Base-by-base conservation (phyloP, 2,329 filamentous ascomycete genomes). In the Colletotrichum trifolii region DNA sequence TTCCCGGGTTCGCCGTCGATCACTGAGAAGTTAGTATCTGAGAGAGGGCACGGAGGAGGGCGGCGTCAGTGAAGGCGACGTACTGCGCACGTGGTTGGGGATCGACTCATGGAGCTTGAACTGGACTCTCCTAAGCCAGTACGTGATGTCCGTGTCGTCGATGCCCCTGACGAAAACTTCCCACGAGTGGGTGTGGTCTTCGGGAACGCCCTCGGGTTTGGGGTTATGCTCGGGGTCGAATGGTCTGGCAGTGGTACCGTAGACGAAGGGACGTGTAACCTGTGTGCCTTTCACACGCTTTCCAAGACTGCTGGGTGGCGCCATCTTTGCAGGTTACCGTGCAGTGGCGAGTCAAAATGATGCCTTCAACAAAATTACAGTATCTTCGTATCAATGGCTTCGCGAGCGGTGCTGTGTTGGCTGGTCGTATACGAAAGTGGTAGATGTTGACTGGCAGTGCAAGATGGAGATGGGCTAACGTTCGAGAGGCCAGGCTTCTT, bases 31-130 rank as follows among this genome's bases (percentile, higher is more conserved):
- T 72, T 49, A 76, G 71, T 55, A 46, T 12, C 11, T n/a, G 12
- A 12, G 15, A 8, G 12, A 12, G 13, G 3, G 40, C 40, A 13
- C 40, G 40, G 13, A 15, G 6, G 43, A 46, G 43, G 43, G 13
- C 6, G 43, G 43, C 25, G 43, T 5, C 13, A n/a, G 43, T 9
- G n/a, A 17, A 33, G 45, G 40, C 11, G 73, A 78, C 85, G 67
- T 77, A 87, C 87, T 97, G 71, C 96, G 91, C 25, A 96, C 86
- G 62, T 92, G 92, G 77, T 97, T 97, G 35, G 93, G 90, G 76
- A 97, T 98, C 9, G 95, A 97, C 78, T 98, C 94, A 83, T 97
- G 95, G 13, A 99, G 88, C 78, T 98, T 98, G 82, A 99, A 99
- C 77, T 97, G 94, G 1, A 99, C 95, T 73, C 97, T 95, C 64